Percentiles rank a stretch among this genome's conserved stretches.
These are phyloP conservation scores for Pestalotiopsis fici DNA, from an alignment of 2,329 filamentous ascomycete genomes.

Conservation along the genomic window DNA sequence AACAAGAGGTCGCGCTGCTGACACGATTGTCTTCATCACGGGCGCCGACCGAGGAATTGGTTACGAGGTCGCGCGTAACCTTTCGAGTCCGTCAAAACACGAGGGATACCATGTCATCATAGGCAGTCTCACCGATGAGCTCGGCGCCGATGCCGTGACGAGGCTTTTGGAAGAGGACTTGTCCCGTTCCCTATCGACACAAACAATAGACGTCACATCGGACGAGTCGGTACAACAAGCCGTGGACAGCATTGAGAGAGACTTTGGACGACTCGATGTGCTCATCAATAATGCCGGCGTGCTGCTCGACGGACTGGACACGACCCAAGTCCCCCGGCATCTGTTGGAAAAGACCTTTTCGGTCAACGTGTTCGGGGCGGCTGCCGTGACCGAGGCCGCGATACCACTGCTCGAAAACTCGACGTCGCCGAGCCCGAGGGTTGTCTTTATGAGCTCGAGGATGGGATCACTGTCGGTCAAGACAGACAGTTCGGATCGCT, in stretches of 20 bases:
- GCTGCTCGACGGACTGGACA: conserved; percentile 22
- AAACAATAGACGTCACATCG: conserved; percentile 17
- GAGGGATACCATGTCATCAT: conserved; percentile 3
- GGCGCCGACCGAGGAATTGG: conserved; percentile 1
- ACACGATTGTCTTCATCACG: conserved; percentile 4
- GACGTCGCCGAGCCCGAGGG: conserved; percentile 23
- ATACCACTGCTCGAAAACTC: conserved; percentile 30
- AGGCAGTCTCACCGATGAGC: not conserved
- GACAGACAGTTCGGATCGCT: conserved; percentile 26
- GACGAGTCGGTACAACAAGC: conserved; percentile 27
- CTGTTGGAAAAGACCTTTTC: conserved; percentile 37
- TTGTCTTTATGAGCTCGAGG: conserved; percentile 38
- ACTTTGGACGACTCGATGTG: conserved; percentile 31
- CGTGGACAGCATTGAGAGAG: conserved; percentile 17
- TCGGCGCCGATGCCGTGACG: not conserved
- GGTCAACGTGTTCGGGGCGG: conserved; percentile 37
- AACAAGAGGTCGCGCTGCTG: not conserved
- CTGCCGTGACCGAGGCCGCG: conserved; percentile 25
- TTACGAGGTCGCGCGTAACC: not conserved
- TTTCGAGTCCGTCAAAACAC: not conserved
- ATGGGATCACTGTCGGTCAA: conserved; percentile 33
- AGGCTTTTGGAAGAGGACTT: not conserved
- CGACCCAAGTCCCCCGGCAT: conserved; percentile 24
- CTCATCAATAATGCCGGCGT: conserved; percentile 37
- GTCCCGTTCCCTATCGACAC: not conserved